These are phyloP conservation scores for Farysia itapuensis DNA, from an alignment of 1,284 basidiomycete species.

Conservation along the genomic window DNA sequence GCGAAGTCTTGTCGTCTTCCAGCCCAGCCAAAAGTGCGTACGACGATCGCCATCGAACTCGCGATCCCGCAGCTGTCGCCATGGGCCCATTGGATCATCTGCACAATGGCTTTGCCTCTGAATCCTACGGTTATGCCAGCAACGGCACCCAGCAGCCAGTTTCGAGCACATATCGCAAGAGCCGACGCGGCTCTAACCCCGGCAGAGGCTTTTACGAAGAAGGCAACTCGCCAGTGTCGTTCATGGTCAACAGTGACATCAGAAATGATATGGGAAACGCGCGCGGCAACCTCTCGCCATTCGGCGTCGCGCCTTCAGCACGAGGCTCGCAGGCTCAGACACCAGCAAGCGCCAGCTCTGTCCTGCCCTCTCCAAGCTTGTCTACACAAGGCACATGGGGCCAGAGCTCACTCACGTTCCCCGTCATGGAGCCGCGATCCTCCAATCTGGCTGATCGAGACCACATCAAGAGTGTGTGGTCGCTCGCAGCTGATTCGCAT, in stretches of 20 bases:
- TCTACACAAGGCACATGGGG: slow-evolving; percentile 45
- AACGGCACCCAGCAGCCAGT: neutral
- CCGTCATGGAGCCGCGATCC: slow-evolving; percentile 29
- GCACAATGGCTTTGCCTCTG: slow-evolving; percentile 14
- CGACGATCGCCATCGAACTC: neutral
- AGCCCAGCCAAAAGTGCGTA: slow-evolving; percentile 2
- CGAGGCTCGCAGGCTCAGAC: slow-evolving; percentile 27
- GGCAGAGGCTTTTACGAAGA: slow-evolving; percentile 42
- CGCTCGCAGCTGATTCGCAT: slow-evolving; percentile 35
- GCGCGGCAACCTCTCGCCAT: slow-evolving; percentile 20
- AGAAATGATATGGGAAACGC: slow-evolving; percentile 15
- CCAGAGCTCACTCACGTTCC: slow-evolving; percentile 46
- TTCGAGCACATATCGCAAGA: slow-evolving; percentile 13
- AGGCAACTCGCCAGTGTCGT: slow-evolving; percentile 45
- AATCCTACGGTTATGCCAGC: slow-evolving; percentile 4
- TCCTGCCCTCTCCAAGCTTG: slow-evolving; percentile 39
- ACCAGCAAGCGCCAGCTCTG: slow-evolving; percentile 27
- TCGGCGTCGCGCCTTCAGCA: slow-evolving; percentile 16
- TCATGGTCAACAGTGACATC: slow-evolving; percentile 55
- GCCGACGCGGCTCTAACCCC: slow-evolving; percentile 26
- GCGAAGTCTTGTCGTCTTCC: slow-evolving; percentile 20
- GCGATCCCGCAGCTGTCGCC: slow-evolving; percentile 12
- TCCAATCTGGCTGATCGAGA: slow-evolving; percentile 30
- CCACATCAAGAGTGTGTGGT: slow-evolving; percentile 53
- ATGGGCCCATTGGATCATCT: slow-evolving; percentile 33